Evolutionary conservation across 2,329 filamentous ascomycete species (phyloP), one percentile per base, ranked within the genome.

Genomic region (Epichloe gansuensis): DNA sequence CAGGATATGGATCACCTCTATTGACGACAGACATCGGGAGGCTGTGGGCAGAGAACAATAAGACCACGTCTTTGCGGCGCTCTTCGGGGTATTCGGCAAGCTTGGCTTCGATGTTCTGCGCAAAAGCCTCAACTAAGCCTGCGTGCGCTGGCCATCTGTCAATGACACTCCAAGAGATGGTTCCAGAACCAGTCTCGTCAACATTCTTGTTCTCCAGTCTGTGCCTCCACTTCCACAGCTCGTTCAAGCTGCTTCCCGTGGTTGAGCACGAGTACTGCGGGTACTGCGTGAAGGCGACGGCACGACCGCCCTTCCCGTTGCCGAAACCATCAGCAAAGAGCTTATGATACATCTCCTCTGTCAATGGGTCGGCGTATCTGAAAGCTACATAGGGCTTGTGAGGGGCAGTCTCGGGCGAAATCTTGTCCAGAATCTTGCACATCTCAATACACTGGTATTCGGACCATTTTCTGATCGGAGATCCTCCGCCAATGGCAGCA

Each of bases 341-440:
- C 61, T 81, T 78, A 51, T 80, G 76, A 66, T 98, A 97, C 81
- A 90, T 95, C 60, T 95, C 82, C 71, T 97, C 93, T 2, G 93
- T 98, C 64, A 98, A 70, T 1, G 93, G 93, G 55, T 90, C 77
- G 13, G 94, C 91, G 64, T 98, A 98, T 56, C 93, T 86, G 68
- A 98, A 98, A 13, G 93, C 91, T 46, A 97, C 89, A 63, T 98
- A 98, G 8, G 93, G 93, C 67, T 93, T 96, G 67, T 98, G 93
- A 5, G 93, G 93, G 3, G 93, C 93, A 1, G 90, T 95, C 64
- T 95, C 86, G 5, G 93, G 93, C 2, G 86, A 94, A 55, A 89
- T 85, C 60, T 84, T 79, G 75, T 98, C 93, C 49, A 98, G 77
- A 49, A 97, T 80, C 75, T 95, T 96, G 79, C 93, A 98, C 89